phyloP scores from a whole-genome alignment of 495 filamentous ascomycete genomes.

The Trichoderma asperelloides region DNA sequence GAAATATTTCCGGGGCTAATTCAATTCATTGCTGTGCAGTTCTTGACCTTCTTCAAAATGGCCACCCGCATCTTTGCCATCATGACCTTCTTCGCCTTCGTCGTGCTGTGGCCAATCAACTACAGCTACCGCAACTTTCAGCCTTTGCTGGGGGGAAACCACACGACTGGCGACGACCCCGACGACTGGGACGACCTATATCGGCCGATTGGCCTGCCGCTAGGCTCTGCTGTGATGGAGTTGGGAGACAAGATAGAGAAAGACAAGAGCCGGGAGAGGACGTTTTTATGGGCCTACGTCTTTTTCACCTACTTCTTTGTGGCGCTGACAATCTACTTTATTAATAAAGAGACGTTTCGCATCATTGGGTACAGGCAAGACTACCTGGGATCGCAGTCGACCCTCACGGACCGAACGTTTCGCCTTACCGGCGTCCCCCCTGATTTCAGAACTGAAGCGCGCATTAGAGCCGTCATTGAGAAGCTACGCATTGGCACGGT shows the following conservation, averaged over 20 bases:
- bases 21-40: slow-evolving; percentile 44
- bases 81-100: slow-evolving; percentile 69
- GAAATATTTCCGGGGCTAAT: background rate
- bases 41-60: slow-evolving; percentile 90
- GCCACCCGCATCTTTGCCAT: slow-evolving; percentile 72
- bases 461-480: slow-evolving; percentile 82
- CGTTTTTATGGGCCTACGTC: slow-evolving; percentile 89
- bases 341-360: slow-evolving; percentile 69
- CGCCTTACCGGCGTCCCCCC: slow-evolving; percentile 79
- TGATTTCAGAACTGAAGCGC: slow-evolving; percentile 69
- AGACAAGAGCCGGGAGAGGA: slow-evolving; percentile 29
- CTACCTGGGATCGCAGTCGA: slow-evolving; percentile 87
- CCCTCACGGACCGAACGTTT: slow-evolving; percentile 89
- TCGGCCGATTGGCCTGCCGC: slow-evolving; percentile 10
- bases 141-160: background rate
- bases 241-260: slow-evolving; percentile 12
- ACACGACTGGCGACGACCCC: background rate
- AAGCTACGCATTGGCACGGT: slow-evolving; percentile 87
- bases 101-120: slow-evolving; percentile 80
- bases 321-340: slow-evolving; percentile 68
- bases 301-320: slow-evolving; percentile 89
- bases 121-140: slow-evolving; percentile 39
- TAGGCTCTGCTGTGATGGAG: slow-evolving; percentile 13
- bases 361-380: slow-evolving; percentile 81
- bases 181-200: background rate